Base-by-base conservation (phyloP, 768 basidiomycete genomes). In the Amanita rimosa region DNA sequence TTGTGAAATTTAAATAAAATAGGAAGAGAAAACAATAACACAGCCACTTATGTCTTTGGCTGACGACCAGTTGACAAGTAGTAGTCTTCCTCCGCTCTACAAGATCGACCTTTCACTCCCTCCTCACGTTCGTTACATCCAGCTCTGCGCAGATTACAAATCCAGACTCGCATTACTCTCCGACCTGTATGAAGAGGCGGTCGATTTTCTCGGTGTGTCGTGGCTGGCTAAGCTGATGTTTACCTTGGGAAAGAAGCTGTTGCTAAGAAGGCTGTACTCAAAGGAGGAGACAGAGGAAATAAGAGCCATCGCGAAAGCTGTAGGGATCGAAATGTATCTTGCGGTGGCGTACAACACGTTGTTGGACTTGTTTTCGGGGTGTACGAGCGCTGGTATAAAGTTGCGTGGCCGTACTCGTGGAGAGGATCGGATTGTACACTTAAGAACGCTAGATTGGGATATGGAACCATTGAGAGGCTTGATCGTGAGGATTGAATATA, bases 291-390 rank as follows among this genome's bases (percentile, higher is more conserved):
- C 60, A 2, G 52, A 57, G 39, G 66, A 68, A 49, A 62, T 68
- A 4, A 52, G 52, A 21, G 66, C 66, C 0, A 67, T 70, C 6
- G 48, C 66, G 1, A 49, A 55, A 27, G 57, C 39, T 17, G 60
- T 61, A 9, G 60, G 58, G 3, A 57, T 66, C 16, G 62, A 61
- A 4, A 31, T 64, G 9, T 60, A 66, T 50, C 54, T 67, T 8
- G 63, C 65, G 2, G 64, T 70, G 5, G 68, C 67, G 17, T 67
- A 61, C 49, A 68, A 67, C 54, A 68, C 67, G 2, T 67, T 70
- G 39, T 52, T 70, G 46, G 67, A 70, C 49, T 36, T 67, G 4
- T 63, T 70, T 50, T 64, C 62, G 21, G 68, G 66, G 2, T 70
- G 68, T 54, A 60, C 63, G 29, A 68, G 68, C 51, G 67, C 67